Evolutionary conservation across 2,329 filamentous ascomycete genomes (phyloP), one percentile per base, ranked within the genome.

Genomic region (Fusarium tjaetaba): DNA sequence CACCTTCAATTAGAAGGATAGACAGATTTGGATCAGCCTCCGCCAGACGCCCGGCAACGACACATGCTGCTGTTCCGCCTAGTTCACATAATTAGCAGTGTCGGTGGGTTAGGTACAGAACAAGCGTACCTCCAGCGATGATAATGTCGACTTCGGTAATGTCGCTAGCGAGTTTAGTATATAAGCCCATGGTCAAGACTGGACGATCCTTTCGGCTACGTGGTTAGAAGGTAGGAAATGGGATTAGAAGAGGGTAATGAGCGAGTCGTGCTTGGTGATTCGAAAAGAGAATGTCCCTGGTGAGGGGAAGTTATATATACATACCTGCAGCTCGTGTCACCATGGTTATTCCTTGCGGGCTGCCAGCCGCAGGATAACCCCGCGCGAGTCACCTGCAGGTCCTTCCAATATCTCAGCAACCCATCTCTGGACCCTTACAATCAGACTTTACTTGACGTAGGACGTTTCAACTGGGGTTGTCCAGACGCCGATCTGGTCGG

Each of bases 31-130:
- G 79, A 36, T 80, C 72, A 4, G 76, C 77, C 48, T 78, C 77
- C 13, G 79, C 76, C 14, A 82, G 65, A n/a, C 80, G 70, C 3
- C 76, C 73, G 5, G 80, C 80, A 5, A 81, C 61, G 20, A 82
- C 73, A 26, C 79, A 80, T 56, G 76, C 80, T 13, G 79, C 73
- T 4, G 80, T 81, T 20, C 80, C 80, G 10, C 80, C 80, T 81
- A 43, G 26, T 18, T 13, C 30, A 5, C 2, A 36, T 15, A 36
- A n/a, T 72, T 53, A 72, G 69, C 24, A 46, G 15, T 26, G 11
- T 11, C 1, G n/a, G 18, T 24, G 34, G 16, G 7, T 7, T 15
- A 11, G 22, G 4, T 14, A 11, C 41, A 24, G 26, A 4, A 11
- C 30, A 30, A n/a, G 38, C 46, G 28, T 32, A 74, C 72, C 72